Percentiles rank a stretch among this genome's conserved stretches.
These are phyloP conservation scores for Penicillium sp. DNA, from an alignment of 2,329 filamentous ascomycete species.

Conservation along the genomic window DNA sequence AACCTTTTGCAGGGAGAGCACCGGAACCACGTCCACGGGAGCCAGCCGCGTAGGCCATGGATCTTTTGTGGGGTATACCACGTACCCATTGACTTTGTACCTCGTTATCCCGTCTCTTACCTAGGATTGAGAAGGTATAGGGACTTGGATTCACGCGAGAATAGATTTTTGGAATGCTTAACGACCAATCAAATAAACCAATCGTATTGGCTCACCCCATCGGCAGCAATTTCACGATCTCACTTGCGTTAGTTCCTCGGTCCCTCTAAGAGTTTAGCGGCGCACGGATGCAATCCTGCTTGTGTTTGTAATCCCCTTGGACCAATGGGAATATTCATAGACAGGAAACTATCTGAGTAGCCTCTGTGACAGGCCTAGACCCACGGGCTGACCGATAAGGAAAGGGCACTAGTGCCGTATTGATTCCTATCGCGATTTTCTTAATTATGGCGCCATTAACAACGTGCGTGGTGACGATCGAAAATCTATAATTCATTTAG, in stretches of 20 bases:
- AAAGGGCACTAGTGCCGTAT: background rate
- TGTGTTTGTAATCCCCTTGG: background rate
- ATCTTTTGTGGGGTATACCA: background rate
- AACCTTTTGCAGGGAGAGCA: background rate
- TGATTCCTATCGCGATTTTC: background rate
- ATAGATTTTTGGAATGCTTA: background rate
- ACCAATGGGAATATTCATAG: background rate
- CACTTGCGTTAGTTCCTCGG: background rate
- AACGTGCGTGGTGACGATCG: background rate
- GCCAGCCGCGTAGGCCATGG: background rate
- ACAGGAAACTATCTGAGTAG: too few relatives aligned
- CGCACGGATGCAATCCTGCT: background rate
- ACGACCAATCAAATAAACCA: background rate
- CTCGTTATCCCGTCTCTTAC: background rate
- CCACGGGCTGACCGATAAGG: background rate
- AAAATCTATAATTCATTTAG: background rate
- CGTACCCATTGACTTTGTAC: background rate
- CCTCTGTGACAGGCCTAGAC: background rate
- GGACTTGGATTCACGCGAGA: background rate
- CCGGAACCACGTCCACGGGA: background rate
- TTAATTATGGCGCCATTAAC: background rate
- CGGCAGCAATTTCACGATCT: background rate
- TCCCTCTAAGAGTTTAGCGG: background rate
- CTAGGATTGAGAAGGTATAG: background rate
- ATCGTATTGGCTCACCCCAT: background rate